Conservation (phyloP, 1,284 basidiomycete species). For the Trichosporon sp. region DNA sequence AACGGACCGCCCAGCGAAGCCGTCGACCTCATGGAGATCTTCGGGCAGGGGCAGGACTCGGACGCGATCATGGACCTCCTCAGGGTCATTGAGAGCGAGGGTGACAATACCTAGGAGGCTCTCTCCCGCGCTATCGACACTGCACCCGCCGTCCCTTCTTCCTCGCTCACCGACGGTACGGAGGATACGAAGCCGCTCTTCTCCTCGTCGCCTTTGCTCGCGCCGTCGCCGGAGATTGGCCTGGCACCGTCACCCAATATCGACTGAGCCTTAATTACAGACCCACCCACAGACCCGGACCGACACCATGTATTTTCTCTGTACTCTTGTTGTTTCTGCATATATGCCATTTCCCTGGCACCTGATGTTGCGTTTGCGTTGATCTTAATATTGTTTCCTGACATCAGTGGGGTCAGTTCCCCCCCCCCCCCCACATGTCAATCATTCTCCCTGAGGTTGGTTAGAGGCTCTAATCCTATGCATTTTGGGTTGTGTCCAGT, state of each 20-base stretch:
- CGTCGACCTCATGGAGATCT: conserved; percentile 27
- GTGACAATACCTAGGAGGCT: conserved; percentile 2
- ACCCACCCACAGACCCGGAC: neutral
- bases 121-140: neutral
- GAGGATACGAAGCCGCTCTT: neutral
- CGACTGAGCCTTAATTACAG: neutral
- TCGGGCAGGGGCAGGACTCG: conserved; percentile 26
- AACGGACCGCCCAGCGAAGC: conserved; percentile 16
- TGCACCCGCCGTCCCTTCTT: neutral
- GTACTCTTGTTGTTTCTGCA: conserved; percentile 16
- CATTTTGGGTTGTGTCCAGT: conserved; percentile 25
- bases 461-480: conserved; percentile 28
- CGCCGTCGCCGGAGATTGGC: neutral
- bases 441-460: neutral
- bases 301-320: conserved; percentile 9
- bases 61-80: conserved; percentile 32
- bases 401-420: neutral
- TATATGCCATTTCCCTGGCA: conserved; percentile 4
- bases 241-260: neutral
- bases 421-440: too few relatives aligned
- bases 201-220: too few relatives aligned
- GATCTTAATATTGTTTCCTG: neutral
- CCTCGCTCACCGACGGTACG: neutral
- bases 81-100: conserved; percentile 27
- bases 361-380: neutral